These are phyloP conservation scores for Saccharomyces hybrid DNA, from an alignment of 1,139 yeast species.

Conservation along the genomic window DNA sequence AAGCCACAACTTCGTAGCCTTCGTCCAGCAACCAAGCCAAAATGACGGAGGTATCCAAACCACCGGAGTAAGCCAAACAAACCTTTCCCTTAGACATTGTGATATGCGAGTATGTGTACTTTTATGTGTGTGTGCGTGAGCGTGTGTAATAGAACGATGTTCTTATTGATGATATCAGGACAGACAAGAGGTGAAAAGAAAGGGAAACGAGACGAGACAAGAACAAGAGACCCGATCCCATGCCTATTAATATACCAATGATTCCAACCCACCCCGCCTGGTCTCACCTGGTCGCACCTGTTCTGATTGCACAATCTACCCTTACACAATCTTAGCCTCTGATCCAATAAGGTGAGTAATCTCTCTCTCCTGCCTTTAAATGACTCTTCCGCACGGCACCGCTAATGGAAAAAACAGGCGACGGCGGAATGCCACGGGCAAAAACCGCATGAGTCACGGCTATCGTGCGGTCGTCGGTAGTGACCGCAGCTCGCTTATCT, in stretches of 20 bases:
- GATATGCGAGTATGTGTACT: neutral
- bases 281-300: no score
- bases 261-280: neutral
- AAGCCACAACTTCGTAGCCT: slow-evolving; percentile 96
- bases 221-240: neutral
- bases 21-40: slow-evolving; percentile 96
- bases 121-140: neutral
- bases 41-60: slow-evolving; percentile 94
- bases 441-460: neutral
- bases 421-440: neutral
- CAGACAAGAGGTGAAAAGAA: neutral
- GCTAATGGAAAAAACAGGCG: neutral
- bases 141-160: neutral
- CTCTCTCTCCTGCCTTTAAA: slow-evolving; percentile 1
- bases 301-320: neutral
- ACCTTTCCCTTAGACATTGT: slow-evolving; percentile 93
- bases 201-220: neutral
- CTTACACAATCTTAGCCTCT: neutral
- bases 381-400: neutral
- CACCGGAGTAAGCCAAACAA: slow-evolving; percentile 98
- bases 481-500: neutral
- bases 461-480: neutral
- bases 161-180: neutral
- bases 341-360: slow-evolving; percentile 1
- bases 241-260: neutral